Evolutionary conservation across 371 early-diverging fungal species (phyloP), one percentile per base, ranked within the genome.

Genomic region (Mucor velutinosus): DNA sequence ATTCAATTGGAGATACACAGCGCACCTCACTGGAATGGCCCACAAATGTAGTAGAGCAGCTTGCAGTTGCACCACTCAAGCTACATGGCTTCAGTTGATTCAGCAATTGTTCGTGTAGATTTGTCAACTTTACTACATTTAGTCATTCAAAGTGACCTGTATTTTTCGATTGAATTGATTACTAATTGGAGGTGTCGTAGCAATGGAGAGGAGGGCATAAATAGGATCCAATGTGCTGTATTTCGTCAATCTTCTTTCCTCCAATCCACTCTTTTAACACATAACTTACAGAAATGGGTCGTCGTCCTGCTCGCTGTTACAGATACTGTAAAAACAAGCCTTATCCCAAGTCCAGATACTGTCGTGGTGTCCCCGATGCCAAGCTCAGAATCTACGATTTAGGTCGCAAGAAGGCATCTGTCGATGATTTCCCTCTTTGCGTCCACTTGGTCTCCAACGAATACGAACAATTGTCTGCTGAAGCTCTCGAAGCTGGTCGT

Each of bases 261-360:
- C 27, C 6, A 17, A 32, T 14, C 32, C 29, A 62, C 17, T 51
- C 41, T 19, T 25, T 35, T 51, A 43, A 45, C 43, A 45, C 32
- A 51, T 27, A 37, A 60, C 4, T 57, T 51, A 51, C 51, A 51
- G 51, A 51, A 51, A 65, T 61, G 65, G 98, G 97, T 96, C 97
- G 99, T 71, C 97, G 99, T 95, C 99, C 99, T 72, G 98, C 98
- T 87, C 94, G 97, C 76, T 98, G 98, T 89, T 98, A 98, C 89
- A 92, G 97, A 84, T 99, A 99, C 90, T 97, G 99, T 87, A 99
- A 98, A 89, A 99, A 99, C 95, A 99, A 99, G 94, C 99, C 99
- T 74, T 99, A 99, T 88, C 99, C 99, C 77, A 99, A 99, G 93
- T 97, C 97, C 70, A 94, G 99, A 76, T 99, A 94, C 94, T 94